A percentile compares a stretch with the other conserved stretches of the same genome.
Conservation (phyloP, 345 rosid genomes). For the Eucalyptus shirleyi region DNA sequence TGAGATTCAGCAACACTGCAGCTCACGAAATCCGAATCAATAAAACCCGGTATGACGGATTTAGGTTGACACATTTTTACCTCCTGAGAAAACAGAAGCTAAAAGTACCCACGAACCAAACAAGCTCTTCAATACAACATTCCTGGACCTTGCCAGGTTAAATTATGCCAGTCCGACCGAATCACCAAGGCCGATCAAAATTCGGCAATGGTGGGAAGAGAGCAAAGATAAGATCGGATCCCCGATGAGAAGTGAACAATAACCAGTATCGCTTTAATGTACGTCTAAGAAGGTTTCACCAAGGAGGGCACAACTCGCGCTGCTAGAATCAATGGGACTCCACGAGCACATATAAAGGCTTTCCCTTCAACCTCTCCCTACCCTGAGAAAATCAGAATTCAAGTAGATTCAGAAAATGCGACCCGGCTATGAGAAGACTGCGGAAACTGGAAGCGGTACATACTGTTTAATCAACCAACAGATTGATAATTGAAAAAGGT, state of each 20-base stretch:
- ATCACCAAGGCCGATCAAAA: not conserved
- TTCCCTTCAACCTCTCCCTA: constrained; percentile 43
- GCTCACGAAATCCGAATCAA: not conserved
- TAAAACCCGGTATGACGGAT: not conserved
- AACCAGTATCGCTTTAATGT: not conserved
- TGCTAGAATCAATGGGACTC: constrained; percentile 32
- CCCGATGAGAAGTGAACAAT: not conserved
- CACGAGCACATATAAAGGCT: constrained; percentile 49
- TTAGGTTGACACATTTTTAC: not conserved
- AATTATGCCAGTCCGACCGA: not conserved
- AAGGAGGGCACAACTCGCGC: not conserved
- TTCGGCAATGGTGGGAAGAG: not conserved
- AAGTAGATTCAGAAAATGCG: not conserved
- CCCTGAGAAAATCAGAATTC: constrained; percentile 29
- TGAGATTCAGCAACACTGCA: not conserved
- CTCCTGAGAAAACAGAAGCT: not conserved
- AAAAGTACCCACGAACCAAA: not conserved
- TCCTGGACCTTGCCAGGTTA: not conserved
- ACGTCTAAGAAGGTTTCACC: not conserved
- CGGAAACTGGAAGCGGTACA: not conserved
- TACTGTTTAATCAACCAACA: not conserved
- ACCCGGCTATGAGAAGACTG: not conserved
- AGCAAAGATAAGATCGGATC: not conserved
- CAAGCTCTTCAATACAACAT: not conserved
- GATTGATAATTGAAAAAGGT: not conserved